Percentiles rank a stretch among this genome's conserved stretches.
Evolutionary conservation across 495 filamentous ascomycete genomes (phyloP).

Genomic region (Penicillium roqueforti): DNA sequence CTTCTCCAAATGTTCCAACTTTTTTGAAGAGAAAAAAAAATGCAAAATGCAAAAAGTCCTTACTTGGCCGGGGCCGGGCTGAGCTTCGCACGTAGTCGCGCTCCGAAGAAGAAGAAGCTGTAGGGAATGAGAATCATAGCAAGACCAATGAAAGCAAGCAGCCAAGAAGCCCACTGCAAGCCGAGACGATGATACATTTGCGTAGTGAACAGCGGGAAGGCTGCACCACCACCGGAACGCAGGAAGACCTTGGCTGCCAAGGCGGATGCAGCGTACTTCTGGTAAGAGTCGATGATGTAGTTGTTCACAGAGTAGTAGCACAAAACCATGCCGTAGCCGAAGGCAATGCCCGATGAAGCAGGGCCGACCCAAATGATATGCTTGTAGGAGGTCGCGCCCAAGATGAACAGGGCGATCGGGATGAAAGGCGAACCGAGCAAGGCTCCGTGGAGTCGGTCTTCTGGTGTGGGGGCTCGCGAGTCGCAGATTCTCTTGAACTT

Average conservation of each 20-base stretch:
- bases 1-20: background rate
- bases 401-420: slow-evolving; percentile 49
- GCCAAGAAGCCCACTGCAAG: slow-evolving; percentile 53
- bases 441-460: slow-evolving; percentile 35
- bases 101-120: slow-evolving; percentile 37
- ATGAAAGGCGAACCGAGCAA: slow-evolving; percentile 35
- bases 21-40: background rate
- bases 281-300: slow-evolving; percentile 67
- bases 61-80: slow-evolving; percentile 8
- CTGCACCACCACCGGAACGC: slow-evolving; percentile 34
- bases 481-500: slow-evolving; percentile 27
- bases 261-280: slow-evolving; percentile 33
- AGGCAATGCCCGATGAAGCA: slow-evolving; percentile 58
- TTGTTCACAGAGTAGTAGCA: slow-evolving; percentile 66
- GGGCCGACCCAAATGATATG: slow-evolving; percentile 61
- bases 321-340: slow-evolving; percentile 64
- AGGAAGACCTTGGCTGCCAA: slow-evolving; percentile 35
- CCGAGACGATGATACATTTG: slow-evolving; percentile 52
- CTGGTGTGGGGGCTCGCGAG: slow-evolving; percentile 25
- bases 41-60: too few relatives aligned
- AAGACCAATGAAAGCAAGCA: slow-evolving; percentile 52
- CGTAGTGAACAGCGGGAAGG: slow-evolving; percentile 46
- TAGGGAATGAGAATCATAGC: slow-evolving; percentile 45
- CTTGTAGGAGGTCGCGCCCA: slow-evolving; percentile 57
- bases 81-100: slow-evolving; percentile 21